Evolutionary conservation across 176 grass and related monocot species (phyloP).

Genomic region (Ananas comosus): DNA sequence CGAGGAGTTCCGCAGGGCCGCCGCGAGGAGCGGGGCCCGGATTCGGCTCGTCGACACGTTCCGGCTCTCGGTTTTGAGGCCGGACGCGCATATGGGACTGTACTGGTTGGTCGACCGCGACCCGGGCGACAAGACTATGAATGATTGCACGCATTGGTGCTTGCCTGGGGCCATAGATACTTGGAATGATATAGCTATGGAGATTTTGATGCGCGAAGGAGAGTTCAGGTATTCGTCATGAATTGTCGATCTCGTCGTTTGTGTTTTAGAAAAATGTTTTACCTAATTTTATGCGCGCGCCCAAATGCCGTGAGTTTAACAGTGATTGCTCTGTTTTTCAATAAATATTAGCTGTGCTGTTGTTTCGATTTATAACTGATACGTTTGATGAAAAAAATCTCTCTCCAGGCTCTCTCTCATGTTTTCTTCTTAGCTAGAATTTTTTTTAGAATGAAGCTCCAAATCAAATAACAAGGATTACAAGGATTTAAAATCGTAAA

Average conservation of each 20-base stretch:
- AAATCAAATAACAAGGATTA: too few relatives aligned
- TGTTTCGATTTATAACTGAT: too few relatives aligned
- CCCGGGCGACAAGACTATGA: slow-evolving; percentile 34
- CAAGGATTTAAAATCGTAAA: too few relatives aligned
- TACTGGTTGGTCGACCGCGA: slow-evolving; percentile 50
- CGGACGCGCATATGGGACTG: slow-evolving; percentile 65
- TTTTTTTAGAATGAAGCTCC: too few relatives aligned
- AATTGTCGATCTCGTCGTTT: not conserved
- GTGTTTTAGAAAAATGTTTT: too few relatives aligned
- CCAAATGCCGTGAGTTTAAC: too few relatives aligned
- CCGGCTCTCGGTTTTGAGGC: slow-evolving; percentile 56
- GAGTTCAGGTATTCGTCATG: not conserved
- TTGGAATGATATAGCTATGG: slow-evolving; percentile 79
- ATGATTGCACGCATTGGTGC: slow-evolving; percentile 94
- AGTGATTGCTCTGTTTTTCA: too few relatives aligned
- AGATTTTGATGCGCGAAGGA: slow-evolving; percentile 25
- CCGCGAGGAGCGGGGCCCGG: not conserved
- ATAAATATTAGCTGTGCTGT: too few relatives aligned
- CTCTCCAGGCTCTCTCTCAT: too few relatives aligned
- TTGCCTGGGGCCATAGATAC: slow-evolving; percentile 61
- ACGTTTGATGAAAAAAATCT: too few relatives aligned
- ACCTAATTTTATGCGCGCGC: too few relatives aligned
- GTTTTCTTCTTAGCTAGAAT: too few relatives aligned
- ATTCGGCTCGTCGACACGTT: slow-evolving; percentile 65
- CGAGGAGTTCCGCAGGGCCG: slow-evolving; percentile 46